phyloP scores from a whole-genome alignment of 2,329 filamentous ascomycete genomes.

The Neonectria sp. region DNA sequence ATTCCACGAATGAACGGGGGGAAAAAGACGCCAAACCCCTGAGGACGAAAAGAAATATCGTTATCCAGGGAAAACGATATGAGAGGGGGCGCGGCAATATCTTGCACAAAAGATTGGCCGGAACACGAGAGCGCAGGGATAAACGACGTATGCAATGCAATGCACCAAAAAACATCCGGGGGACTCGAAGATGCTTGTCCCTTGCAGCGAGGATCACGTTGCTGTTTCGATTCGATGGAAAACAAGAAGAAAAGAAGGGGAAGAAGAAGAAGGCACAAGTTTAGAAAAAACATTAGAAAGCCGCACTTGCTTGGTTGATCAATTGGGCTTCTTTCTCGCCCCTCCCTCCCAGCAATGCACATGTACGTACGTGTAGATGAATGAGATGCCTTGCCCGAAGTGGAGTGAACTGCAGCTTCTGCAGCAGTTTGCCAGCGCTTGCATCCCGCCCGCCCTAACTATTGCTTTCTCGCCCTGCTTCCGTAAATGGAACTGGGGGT shows the following conservation, averaged over 20 bases:
- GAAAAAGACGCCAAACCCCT: too few species aligned
- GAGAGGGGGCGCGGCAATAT: too few species aligned
- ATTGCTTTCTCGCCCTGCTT: background rate
- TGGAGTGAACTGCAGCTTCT: conserved; percentile 6
- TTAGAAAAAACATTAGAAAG: too few species aligned
- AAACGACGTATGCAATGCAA: background rate
- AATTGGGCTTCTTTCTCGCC: background rate
- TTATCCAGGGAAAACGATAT: too few species aligned
- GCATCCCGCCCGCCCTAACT: background rate
- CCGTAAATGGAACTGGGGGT: background rate
- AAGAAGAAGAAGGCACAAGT: too few species aligned
- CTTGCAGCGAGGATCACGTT: background rate
- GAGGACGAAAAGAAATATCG: too few species aligned
- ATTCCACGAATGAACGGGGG: too few species aligned
- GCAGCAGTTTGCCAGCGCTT: conserved; percentile 14
- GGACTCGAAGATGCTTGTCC: background rate
- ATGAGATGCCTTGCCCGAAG: background rate
- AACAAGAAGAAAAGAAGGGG: too few species aligned
- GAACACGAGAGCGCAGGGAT: background rate
- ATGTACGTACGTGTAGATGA: background rate
- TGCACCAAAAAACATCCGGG: background rate
- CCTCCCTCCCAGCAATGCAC: background rate
- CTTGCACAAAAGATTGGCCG: background rate
- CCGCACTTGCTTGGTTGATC: background rate
- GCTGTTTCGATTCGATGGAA: background rate